Base-by-base conservation (phyloP, 2,329 filamentous ascomycete species). In the Aureobasidium namibiae region DNA sequence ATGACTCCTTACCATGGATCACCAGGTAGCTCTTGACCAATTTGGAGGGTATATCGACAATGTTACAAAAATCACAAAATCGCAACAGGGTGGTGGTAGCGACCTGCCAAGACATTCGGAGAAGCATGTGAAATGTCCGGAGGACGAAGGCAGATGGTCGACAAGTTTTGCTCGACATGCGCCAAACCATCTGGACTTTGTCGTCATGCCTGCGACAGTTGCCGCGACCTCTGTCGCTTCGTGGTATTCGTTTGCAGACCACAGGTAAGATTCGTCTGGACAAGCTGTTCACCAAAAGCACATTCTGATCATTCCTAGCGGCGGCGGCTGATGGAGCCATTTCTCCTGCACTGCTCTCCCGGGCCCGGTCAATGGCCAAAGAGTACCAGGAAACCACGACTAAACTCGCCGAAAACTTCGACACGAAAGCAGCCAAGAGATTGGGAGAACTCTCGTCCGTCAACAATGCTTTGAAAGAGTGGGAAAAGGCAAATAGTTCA, bases 401-500 rank as follows among this genome's bases (percentile, higher is more conserved):
- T 11, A 74, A 77, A 63, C 75, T 86, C 29, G 75, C 76, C 21
- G 73, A 78, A 62, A 75, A 77, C 49, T 87, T 84, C 65, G 81
- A 85, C 63, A 72, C 78, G 10, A 74, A 74, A 52, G 72, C 77
- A 7, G 83, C 84, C 42, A 85, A 83, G 71, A 78, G 79, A 63
- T 67, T 80, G 31, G 83, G 82, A 41, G 80, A 85, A 65, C 73
- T 85, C 54, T 74, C 77, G 16, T 69, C 75, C 21, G 76, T 83
- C 4, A 75, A 78, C 36, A 71, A 75, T 39, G 80, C 81, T 3
- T 67, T 86, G 61, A 74, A 77, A 63, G 76, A 80, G 65, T 86
- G 82, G 77, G 80, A 85, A 52, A 76, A 78, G 61, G 80, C 82
- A 48, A 79, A 79, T 56, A 78, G 83, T 75, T 78, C 82, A 50